These are phyloP conservation scores for Xylariaceae sp. DNA, from an alignment of 2,329 filamentous ascomycete genomes.

Conservation along the genomic window DNA sequence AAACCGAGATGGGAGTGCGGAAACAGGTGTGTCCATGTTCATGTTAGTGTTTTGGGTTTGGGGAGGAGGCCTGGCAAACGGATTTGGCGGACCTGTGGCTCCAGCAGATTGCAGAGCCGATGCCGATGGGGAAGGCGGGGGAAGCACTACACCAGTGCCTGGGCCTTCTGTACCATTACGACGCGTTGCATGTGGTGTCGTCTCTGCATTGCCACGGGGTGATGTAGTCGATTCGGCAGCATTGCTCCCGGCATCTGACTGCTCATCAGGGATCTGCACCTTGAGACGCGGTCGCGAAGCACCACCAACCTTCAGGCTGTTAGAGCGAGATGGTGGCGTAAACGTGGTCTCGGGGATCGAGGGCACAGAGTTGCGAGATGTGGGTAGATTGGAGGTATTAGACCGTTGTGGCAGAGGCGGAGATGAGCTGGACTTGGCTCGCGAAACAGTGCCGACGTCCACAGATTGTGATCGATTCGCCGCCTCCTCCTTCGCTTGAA, in stretches of 20 bases:
- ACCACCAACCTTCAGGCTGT: slow-evolving; percentile 68
- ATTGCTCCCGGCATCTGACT: slow-evolving; percentile 74
- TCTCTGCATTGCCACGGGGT: slow-evolving; percentile 61
- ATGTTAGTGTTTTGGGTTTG: slow-evolving; percentile 63
- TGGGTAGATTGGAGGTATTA: slow-evolving; percentile 52
- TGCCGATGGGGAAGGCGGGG: slow-evolving; percentile 89
- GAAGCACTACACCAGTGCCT: slow-evolving; percentile 75
- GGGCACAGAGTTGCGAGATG: slow-evolving; percentile 58
- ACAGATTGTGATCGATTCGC: slow-evolving; percentile 64
- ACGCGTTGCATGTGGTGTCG: slow-evolving; percentile 57
- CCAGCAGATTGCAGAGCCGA: slow-evolving; percentile 86
- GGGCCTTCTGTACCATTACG: slow-evolving; percentile 56
- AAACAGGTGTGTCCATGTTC: slow-evolving; percentile 81
- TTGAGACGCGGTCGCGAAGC: slow-evolving; percentile 81
- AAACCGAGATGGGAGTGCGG: slow-evolving; percentile 88
- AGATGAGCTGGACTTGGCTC: slow-evolving; percentile 56
- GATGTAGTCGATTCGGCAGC: slow-evolving; percentile 70
- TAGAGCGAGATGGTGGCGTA: slow-evolving; percentile 75
- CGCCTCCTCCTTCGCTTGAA: slow-evolving; percentile 52
- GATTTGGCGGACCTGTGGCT: slow-evolving; percentile 89
- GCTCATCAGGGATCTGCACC: slow-evolving; percentile 92
- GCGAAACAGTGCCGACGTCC: slow-evolving; percentile 60
- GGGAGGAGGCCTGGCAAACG: slow-evolving; percentile 85
- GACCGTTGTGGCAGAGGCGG: slow-evolving; percentile 53
- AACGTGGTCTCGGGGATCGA: slow-evolving; percentile 67